A percentile compares a stretch with the other conserved stretches of the same genome.
phyloP scores from a whole-genome alignment of 768 basidiomycete genomes.

The Agaricus sinodeliciosus region DNA sequence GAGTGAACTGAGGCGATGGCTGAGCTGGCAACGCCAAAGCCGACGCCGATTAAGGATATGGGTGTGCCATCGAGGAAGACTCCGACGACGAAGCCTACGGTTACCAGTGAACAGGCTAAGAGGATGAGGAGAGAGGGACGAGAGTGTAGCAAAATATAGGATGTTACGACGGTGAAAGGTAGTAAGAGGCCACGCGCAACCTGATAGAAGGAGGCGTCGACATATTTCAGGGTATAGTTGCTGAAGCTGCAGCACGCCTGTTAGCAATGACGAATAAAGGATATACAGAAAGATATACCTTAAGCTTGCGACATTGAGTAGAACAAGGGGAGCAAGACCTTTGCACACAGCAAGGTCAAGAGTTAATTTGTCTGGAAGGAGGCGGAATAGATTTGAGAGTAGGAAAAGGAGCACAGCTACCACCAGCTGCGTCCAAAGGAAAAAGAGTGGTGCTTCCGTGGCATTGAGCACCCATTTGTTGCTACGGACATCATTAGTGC shows the following conservation, averaged over 20 bases:
- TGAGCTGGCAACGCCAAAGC: conserved; percentile 79
- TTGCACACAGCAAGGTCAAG: conserved; percentile 62
- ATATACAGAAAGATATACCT: conserved; percentile 39
- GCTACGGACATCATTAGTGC: conserved; percentile 29
- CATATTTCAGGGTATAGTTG: conserved; percentile 89
- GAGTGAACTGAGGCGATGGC: conserved; percentile 87
- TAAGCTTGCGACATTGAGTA: conserved; percentile 75
- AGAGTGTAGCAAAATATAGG: conserved; percentile 68
- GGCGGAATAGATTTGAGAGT: conserved; percentile 48
- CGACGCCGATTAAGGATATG: conserved; percentile 57
- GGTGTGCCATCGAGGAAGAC: conserved; percentile 70
- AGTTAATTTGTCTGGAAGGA: conserved; percentile 61
- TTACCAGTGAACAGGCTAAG: conserved; percentile 73
- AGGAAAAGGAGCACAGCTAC: conserved; percentile 78
- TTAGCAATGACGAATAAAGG: background rate
- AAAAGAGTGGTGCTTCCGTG: conserved; percentile 76
- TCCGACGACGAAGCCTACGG: conserved; percentile 86
- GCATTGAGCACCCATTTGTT: conserved; percentile 89
- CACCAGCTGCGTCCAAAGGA: conserved; percentile 72
- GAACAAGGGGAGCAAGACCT: conserved; percentile 69
- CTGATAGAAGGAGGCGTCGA: conserved; percentile 94
- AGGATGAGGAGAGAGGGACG: conserved; percentile 75
- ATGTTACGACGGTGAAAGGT: conserved; percentile 89
- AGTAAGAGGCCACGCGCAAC: conserved; percentile 91
- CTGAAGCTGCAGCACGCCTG: conserved; percentile 49